Evolutionary conservation across 495 filamentous ascomycete species (phyloP), one percentile per base, ranked within the genome.

Genomic region (Zalerion maritima): DNA sequence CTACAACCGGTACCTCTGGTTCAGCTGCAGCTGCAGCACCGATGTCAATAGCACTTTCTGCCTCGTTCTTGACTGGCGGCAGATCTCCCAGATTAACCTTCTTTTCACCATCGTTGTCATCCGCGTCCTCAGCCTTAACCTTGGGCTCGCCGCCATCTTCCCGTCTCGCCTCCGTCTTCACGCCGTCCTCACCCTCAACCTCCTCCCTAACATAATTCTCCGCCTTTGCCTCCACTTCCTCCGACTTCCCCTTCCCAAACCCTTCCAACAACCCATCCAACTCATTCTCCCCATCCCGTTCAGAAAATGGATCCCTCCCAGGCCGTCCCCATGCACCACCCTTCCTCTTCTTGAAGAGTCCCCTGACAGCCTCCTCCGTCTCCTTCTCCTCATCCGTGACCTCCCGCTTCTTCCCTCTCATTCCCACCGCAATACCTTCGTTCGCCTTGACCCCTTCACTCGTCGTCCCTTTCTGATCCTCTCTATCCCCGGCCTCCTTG

Each of bases 381-480:
- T 69, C 69, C 34, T 73, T 69, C 36, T 72, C 69, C 16, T 75
- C 76, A 14, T 79, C 71, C 2, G 63, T 63, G 14, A 52, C 54
- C 13, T 76, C 72, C 24, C 51, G 45, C 46, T 84, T 83, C 34
- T 79, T 61, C 46, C 86, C 87, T 16, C 70, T 57, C 10, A 74
- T 61, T n/a, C 75, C 76, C 4, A 49, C 45, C 2, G 73, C 55
- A 7, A 59, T 28, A 22, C 44, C 52, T 8, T 58, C 42, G 4
- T 42, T 52, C 5, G 57, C 52, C 17, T 69, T 67, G 12, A 66
- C 56, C 27, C 33, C 21, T n/a, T n/a, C n/a, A n/a, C n/a, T n/a
- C n/a, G n/a, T n/a, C n/a, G n/a, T n/a, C 42, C 36, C 29, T 31
- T 47, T 45, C 22, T 43, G 17, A 4, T 40, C 39, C 24, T 41